phyloP scores from a whole-genome alignment of 495 filamentous ascomycete species.

The Oidiodendron maius region DNA sequence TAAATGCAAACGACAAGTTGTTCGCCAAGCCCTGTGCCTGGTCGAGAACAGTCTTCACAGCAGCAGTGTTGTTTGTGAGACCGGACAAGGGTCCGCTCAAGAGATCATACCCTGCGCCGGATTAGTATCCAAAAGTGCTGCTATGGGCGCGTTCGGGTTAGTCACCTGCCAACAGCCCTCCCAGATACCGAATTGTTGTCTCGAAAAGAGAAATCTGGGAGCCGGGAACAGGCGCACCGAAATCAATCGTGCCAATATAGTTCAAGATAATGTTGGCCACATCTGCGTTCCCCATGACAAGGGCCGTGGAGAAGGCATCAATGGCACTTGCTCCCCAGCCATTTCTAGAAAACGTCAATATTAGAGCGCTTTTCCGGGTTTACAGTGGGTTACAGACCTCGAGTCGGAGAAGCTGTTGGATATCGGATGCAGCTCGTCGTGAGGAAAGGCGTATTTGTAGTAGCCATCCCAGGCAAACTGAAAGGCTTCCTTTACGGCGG shows the following conservation, averaged over 20 bases:
- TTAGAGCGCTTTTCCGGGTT: too few relatives aligned
- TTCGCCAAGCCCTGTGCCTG: slow-evolving; percentile 69
- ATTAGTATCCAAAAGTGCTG: slow-evolving; percentile 7
- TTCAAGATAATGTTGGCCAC: slow-evolving; percentile 65
- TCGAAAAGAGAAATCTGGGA: slow-evolving; percentile 71
- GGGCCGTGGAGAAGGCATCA: slow-evolving; percentile 75
- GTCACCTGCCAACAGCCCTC: slow-evolving; percentile 63
- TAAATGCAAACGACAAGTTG: slow-evolving; percentile 69
- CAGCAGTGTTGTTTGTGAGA: slow-evolving; percentile 36
- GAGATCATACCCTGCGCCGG: slow-evolving; percentile 64
- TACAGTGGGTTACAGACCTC: slow-evolving; percentile 41
- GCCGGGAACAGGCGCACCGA: slow-evolving; percentile 39
- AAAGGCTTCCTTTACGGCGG: slow-evolving; percentile 71
- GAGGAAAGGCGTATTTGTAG: slow-evolving; percentile 69
- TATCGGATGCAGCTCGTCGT: slow-evolving; percentile 70
- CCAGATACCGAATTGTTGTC: slow-evolving; percentile 85
- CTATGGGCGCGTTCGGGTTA: neutral
- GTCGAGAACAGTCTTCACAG: slow-evolving; percentile 50
- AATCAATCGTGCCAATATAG: slow-evolving; percentile 64
- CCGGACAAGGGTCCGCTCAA: slow-evolving; percentile 62
- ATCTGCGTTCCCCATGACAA: slow-evolving; percentile 66
- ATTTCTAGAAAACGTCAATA: slow-evolving; percentile 48
- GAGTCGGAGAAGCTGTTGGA: slow-evolving; percentile 61
- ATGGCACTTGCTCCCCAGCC: slow-evolving; percentile 84
- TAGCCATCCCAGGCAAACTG: slow-evolving; percentile 77